Conservation (phyloP, 169 alveolate genomes). For the Plasmodium yoelii region DNA sequence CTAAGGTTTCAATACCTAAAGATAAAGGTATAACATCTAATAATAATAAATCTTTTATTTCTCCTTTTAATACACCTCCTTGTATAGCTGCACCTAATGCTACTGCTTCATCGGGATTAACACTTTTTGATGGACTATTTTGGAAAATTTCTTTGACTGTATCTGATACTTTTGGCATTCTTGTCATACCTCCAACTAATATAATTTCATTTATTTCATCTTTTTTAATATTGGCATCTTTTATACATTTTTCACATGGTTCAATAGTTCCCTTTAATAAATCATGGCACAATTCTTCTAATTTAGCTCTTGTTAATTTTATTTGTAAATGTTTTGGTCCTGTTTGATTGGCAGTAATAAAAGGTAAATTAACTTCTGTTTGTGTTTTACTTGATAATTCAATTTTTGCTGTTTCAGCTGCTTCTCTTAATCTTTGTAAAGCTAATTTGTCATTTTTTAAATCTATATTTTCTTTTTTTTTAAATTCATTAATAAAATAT, state of each 20-base stretch:
- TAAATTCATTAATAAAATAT: conserved; percentile 95
- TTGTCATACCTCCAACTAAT: conserved; percentile 99
- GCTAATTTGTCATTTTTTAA: conserved; percentile 96
- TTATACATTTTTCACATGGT: conserved; percentile 96
- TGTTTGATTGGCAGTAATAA: conserved; percentile 98
- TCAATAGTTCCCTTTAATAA: conserved; percentile 94
- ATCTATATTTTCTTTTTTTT: conserved; percentile 96
- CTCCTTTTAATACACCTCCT: conserved; percentile 97
- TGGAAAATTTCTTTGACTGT: conserved; percentile 94
- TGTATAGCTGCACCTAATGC: conserved; percentile 99
- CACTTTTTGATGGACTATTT: conserved; percentile 95
- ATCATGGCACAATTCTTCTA: conserved; percentile 93
- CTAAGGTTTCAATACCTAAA: conserved; percentile 97
- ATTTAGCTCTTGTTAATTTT: conserved; percentile 95
- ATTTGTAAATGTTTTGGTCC: conserved; percentile 99
- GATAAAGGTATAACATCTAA: conserved; percentile 97
- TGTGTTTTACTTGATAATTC: conserved; percentile 95
- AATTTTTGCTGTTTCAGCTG: conserved; percentile 99
- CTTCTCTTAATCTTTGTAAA: conserved; percentile 97
- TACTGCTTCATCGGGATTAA: conserved; percentile 99
- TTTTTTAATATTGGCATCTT: conserved; percentile 94
- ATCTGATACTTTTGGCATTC: conserved; percentile 98
- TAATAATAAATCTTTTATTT: conserved; percentile 96
- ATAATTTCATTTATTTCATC: conserved; percentile 96
- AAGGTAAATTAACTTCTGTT: conserved; percentile 97